These are phyloP conservation scores for Cyberlindnera xishuangbannaensis DNA, from an alignment of 805 yeast genomes.

Conservation along the genomic window DNA sequence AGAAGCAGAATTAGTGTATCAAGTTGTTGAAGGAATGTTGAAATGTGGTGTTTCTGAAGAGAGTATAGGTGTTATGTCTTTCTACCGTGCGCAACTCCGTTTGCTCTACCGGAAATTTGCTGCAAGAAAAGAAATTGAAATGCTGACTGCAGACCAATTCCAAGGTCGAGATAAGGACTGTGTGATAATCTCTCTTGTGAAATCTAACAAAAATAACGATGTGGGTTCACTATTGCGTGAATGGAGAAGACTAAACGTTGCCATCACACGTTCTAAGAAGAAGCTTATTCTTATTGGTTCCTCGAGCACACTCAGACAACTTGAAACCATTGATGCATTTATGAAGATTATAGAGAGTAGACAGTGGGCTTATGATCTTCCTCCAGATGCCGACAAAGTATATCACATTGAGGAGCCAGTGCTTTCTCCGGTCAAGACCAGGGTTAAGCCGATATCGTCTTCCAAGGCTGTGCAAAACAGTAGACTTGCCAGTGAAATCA, in stretches of 20 bases:
- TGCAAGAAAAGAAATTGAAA: slow-evolving; percentile 48
- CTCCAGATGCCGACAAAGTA: slow-evolving; percentile 26
- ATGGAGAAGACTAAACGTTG: slow-evolving; percentile 91
- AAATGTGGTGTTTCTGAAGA: slow-evolving; percentile 52
- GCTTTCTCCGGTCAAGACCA: slow-evolving; percentile 1
- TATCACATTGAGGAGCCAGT: slow-evolving; percentile 2
- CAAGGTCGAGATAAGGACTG: slow-evolving; percentile 96
- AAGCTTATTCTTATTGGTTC: slow-evolving; percentile 86
- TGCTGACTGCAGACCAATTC: slow-evolving; percentile 89
- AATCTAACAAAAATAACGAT: slow-evolving; percentile 59
- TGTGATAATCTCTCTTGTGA: slow-evolving; percentile 80
- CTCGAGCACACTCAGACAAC: slow-evolving; percentile 47
- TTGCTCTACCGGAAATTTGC: slow-evolving; percentile 32
- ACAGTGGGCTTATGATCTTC: slow-evolving; percentile 61
- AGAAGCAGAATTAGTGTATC: slow-evolving; percentile 63
- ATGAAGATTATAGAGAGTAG: slow-evolving; percentile 48
- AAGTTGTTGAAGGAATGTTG: slow-evolving; percentile 53
- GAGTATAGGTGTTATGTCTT: slow-evolving; percentile 81
- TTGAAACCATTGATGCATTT: slow-evolving; percentile 51
- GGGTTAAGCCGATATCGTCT: background rate
- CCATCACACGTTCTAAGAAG: slow-evolving; percentile 83
- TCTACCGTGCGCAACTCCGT: slow-evolving; percentile 75
- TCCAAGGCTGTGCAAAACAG: slow-evolving; percentile 15
- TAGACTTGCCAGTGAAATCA: slow-evolving; percentile 17
- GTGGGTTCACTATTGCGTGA: slow-evolving; percentile 81